Evolutionary conservation across 345 rosid species (phyloP).

Genomic region (Dipteronia sinensis): DNA sequence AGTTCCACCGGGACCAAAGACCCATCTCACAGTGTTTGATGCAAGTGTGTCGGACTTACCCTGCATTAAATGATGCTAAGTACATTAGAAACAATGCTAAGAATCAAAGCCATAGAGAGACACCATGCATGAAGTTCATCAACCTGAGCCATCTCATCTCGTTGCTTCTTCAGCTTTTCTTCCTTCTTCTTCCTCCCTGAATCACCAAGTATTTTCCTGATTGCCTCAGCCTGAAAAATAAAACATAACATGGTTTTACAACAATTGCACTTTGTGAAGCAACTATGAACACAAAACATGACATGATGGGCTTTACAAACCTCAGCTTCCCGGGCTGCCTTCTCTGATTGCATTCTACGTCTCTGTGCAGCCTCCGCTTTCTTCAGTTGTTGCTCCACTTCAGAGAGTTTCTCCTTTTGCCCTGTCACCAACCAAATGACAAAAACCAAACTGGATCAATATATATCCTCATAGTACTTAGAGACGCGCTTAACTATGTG

Average conservation of each 20-base stretch:
- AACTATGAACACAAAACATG: neutral
- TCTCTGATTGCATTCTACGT: slow-evolving; percentile 70
- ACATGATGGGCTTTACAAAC: slow-evolving; percentile 31
- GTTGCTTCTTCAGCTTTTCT: slow-evolving; percentile 61
- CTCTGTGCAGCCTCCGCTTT: slow-evolving; percentile 75
- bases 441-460: slow-evolving; percentile 9
- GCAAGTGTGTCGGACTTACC: slow-evolving; percentile 52
- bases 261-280: neutral
- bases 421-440: slow-evolving; percentile 34
- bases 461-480: neutral
- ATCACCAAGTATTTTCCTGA: slow-evolving; percentile 75
- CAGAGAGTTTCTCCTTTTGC: slow-evolving; percentile 72
- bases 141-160: slow-evolving; percentile 68
- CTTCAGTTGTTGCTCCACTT: slow-evolving; percentile 72
- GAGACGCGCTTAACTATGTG: neutral
- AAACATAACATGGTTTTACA: slow-evolving; percentile 14
- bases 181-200: slow-evolving; percentile 74
- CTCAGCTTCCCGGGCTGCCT: slow-evolving; percentile 81
- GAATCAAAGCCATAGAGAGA: neutral
- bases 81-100: slow-evolving; percentile 7
- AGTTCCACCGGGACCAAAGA: slow-evolving; percentile 62
- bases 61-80: slow-evolving; percentile 28
- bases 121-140: neutral
- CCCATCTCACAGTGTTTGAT: slow-evolving; percentile 61
- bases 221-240: slow-evolving; percentile 72